Conservation (phyloP, 2,329 filamentous ascomycete genomes). For the Calonectria leucothoes region DNA sequence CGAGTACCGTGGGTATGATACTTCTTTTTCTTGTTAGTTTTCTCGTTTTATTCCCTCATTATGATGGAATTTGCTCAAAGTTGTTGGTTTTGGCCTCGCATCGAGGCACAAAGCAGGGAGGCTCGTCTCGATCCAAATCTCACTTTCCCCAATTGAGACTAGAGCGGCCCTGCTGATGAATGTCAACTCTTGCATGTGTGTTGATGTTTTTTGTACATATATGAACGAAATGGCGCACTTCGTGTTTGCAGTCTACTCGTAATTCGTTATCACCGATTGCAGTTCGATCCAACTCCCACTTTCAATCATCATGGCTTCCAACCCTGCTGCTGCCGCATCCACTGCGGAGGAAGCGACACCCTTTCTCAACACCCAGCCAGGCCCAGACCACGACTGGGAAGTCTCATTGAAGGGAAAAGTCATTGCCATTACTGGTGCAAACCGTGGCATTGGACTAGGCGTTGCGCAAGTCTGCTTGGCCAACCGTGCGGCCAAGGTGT, state of each 20-base stretch:
- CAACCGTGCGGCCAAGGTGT: not conserved
- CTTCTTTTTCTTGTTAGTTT: too few species aligned
- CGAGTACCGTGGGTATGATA: not conserved
- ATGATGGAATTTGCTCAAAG: not conserved
- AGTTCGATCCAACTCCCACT: too few species aligned
- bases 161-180: not conserved
- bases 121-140: not conserved
- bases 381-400: not conserved
- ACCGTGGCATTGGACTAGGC: not conserved
- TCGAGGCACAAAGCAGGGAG: not conserved
- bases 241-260: not conserved
- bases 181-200: not conserved
- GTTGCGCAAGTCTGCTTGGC: not conserved
- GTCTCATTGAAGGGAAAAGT: not conserved
- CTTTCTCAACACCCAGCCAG: not conserved
- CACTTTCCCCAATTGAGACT: not conserved
- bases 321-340: not conserved
- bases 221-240: too few species aligned
- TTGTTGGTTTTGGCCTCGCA: not conserved
- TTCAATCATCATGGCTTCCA: not conserved
- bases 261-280: not conserved
- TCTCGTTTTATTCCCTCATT: not conserved
- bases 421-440: not conserved
- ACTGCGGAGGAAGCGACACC: not conserved
- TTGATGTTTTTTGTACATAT: not conserved